These are phyloP conservation scores for Dothistroma septosporum DNA, from an alignment of 2,329 filamentous ascomycete species.

Conservation along the genomic window DNA sequence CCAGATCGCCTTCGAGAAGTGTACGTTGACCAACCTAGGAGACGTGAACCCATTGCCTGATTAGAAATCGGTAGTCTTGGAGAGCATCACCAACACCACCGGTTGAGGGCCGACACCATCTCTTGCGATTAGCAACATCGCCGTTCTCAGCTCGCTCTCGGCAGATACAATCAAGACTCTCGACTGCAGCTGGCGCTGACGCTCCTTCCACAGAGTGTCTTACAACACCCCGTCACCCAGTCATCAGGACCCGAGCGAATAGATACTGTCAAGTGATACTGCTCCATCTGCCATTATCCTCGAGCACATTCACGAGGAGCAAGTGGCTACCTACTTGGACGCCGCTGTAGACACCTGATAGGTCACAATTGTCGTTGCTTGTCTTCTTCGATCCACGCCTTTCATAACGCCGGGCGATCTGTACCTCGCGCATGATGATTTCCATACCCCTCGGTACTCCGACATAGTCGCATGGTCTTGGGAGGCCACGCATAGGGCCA, in stretches of 20 bases:
- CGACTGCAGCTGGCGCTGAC: background rate
- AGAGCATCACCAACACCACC: background rate
- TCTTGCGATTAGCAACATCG: background rate
- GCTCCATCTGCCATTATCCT: background rate
- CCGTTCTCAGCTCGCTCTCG: background rate
- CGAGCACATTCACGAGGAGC: background rate
- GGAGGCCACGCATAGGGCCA: background rate
- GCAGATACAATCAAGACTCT: background rate
- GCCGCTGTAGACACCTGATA: background rate
- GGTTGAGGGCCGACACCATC: background rate
- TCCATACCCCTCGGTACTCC: background rate
- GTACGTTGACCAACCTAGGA: background rate
- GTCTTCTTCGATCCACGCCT: background rate
- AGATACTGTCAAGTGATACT: background rate
- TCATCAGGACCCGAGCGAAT: background rate
- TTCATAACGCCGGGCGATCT: background rate
- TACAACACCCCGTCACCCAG: background rate
- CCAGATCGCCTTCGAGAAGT: background rate
- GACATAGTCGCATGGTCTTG: background rate
- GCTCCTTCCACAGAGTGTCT: background rate
- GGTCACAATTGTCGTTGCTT: background rate
- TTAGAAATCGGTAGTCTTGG: background rate
- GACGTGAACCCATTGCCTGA: background rate
- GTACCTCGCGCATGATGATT: background rate
- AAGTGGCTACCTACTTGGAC: background rate